Evolutionary conservation across 1,284 basidiomycete species (phyloP).

Genomic region (Amylostereum areolatum): DNA sequence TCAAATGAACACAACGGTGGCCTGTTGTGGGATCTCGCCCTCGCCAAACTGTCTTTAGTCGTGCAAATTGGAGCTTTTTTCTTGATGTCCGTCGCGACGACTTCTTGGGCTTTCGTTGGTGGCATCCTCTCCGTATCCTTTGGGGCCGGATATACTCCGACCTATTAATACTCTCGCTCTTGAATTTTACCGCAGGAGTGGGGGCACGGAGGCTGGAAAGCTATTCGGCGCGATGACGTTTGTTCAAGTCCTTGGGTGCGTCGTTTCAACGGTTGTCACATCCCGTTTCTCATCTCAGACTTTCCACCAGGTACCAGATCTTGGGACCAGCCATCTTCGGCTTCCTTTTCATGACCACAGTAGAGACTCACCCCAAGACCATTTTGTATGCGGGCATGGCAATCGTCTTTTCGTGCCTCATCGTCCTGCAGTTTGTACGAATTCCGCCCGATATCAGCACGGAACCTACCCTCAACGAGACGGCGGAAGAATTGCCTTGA

Average conservation of each 20-base stretch:
- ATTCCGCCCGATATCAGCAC: neutral
- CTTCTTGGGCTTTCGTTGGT: neutral
- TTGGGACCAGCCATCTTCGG: neutral
- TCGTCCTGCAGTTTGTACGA: neutral
- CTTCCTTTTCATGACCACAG: neutral
- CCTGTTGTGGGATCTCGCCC: neutral
- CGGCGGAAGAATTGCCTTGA: no score
- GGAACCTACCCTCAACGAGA: no score
- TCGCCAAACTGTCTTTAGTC: neutral
- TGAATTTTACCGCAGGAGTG: neutral
- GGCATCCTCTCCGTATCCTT: neutral
- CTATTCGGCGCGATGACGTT: neutral
- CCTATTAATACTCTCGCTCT: neutral
- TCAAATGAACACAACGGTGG: neutral
- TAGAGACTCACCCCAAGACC: neutral
- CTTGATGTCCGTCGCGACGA: neutral
- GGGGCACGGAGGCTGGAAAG: neutral
- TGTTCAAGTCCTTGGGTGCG: no score
- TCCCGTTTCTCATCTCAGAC: no score
- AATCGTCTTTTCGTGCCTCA: neutral
- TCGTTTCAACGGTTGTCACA: no score
- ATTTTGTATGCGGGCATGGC: neutral
- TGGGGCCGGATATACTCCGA: neutral
- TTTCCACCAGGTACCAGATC: neutral
- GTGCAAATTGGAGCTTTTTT: neutral